These are phyloP conservation scores for Salvia miltiorrhiza DNA, from an alignment of 257 asterid species.

Conservation along the genomic window DNA sequence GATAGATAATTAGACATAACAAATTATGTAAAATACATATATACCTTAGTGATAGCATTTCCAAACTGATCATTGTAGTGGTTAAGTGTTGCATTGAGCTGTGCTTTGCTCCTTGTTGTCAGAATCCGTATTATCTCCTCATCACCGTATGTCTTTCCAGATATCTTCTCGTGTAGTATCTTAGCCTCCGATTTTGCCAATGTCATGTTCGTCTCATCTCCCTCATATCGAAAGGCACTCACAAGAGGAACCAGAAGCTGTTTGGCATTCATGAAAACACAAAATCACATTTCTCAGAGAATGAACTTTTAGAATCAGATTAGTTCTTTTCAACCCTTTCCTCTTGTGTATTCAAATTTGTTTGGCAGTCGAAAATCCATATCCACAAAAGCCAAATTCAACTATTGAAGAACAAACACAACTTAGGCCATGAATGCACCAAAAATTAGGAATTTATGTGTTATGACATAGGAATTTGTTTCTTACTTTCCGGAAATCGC, in stretches of 20 bases:
- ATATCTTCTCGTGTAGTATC: conserved; percentile 69
- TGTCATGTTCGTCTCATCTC: conserved; percentile 68
- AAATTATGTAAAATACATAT: not conserved
- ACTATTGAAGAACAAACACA: not conserved
- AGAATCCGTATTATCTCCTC: conserved; percentile 73
- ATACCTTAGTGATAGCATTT: conserved; percentile 70
- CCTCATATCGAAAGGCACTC: conserved; percentile 78
- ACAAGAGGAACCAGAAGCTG: conserved; percentile 93
- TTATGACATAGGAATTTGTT: not conserved
- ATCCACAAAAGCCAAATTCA: not conserved
- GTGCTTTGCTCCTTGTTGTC: conserved; percentile 88
- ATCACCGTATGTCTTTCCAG: conserved; percentile 56
- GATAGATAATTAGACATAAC: not conserved
- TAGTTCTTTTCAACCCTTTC: not conserved
- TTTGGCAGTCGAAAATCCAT: no score
- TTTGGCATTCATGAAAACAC: conserved; percentile 10
- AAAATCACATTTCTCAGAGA: not conserved
- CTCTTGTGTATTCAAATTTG: not conserved
- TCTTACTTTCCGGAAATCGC: conserved; percentile 77
- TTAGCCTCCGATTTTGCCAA: conserved; percentile 82
- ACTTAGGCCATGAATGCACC: not conserved
- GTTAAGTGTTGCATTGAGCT: conserved; percentile 83
- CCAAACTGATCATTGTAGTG: conserved; percentile 72
- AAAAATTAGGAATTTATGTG: not conserved
- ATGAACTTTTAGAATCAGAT: not conserved